phyloP scores from a whole-genome alignment of 176 grass and related monocot species.

The Dactylis glomerata region DNA sequence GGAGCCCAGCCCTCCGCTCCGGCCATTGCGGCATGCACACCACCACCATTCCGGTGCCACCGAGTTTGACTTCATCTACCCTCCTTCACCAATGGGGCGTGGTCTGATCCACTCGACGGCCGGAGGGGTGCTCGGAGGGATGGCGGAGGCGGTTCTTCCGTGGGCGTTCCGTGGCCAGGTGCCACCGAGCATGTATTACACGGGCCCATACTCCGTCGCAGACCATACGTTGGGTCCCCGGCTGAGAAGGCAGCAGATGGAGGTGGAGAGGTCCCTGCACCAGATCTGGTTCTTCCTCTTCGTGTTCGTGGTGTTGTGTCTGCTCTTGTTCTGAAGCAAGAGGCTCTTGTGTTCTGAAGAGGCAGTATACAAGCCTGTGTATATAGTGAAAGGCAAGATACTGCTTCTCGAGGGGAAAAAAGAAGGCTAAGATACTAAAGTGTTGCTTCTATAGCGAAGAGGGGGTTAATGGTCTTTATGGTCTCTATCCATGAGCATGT shows the following conservation, averaged over 20 bases:
- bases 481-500: constrained; percentile 29
- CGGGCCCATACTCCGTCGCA: constrained; percentile 27
- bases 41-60: constrained; percentile 29
- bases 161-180: constrained; percentile 45
- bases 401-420: not conserved
- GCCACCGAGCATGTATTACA: constrained; percentile 29
- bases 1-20: constrained; percentile 26
- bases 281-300: constrained; percentile 80
- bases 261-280: constrained; percentile 53
- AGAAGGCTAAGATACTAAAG: not conserved
- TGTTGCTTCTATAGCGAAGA: constrained; percentile 14
- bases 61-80: constrained; percentile 32
- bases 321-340: constrained; percentile 63
- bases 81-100: constrained; percentile 32
- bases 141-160: constrained; percentile 61
- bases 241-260: constrained; percentile 40
- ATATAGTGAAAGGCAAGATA: constrained; percentile 27
- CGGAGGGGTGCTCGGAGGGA: constrained; percentile 46
- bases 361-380: constrained; percentile 15
- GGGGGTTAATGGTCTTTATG: not conserved
- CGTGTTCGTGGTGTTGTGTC: constrained; percentile 51
- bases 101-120: constrained; percentile 41
- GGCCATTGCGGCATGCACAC: constrained; percentile 21
- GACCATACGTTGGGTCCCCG: not conserved
- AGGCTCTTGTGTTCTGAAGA: constrained; percentile 43